Base-by-base conservation (phyloP, 2,329 filamentous ascomycete species). In the Aspergillus ruber region DNA sequence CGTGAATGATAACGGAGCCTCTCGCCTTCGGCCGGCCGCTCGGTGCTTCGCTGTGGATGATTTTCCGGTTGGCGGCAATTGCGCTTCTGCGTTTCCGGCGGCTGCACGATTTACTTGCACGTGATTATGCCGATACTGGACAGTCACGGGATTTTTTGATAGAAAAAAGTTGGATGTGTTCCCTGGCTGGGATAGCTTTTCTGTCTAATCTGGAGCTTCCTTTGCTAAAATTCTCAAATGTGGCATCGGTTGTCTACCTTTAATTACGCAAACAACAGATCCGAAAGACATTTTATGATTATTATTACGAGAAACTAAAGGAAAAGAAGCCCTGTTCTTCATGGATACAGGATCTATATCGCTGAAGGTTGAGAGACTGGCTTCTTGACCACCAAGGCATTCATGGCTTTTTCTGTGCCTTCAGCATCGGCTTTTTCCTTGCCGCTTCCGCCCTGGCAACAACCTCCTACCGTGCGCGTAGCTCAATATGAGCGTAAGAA, bases 351-450 rank as follows among this genome's bases (percentile, higher is more conserved):
- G 32, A 38, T 13, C 6, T 36, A 36, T 35, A 29, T 13, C 42
- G 32, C 46, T 46, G 42, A 47, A 51, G 48, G 43, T 44, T 40
- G 53, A 39, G 36, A 32, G 21, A 41, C 29, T 36, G 18, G 18
- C 21, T 40, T 39, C 39, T 36, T 43, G 15, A 45, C 23, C 25
- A 21, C 29, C 18, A 42, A 43, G 43, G 18, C 18, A 43, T 56
- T 41, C n/a, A 42, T 43, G 29, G 42, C 25, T 35, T 43, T 50
- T 48, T 56, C 56, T 46, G 45, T 50, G 43, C 61, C 61, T 46
- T 60, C 60, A 29, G 61, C 65, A 42, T 67, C 66, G 8, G 54
- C 56, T 20, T 71, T 71, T 51, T 65, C 66, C 20, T 56, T 71
- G 48, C 68, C 68, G 43, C 58, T 71, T 23, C 57, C 63, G 6